Conservation (phyloP, 108 stramenopile species). For the Cafeteria roenbergensis region DNA sequence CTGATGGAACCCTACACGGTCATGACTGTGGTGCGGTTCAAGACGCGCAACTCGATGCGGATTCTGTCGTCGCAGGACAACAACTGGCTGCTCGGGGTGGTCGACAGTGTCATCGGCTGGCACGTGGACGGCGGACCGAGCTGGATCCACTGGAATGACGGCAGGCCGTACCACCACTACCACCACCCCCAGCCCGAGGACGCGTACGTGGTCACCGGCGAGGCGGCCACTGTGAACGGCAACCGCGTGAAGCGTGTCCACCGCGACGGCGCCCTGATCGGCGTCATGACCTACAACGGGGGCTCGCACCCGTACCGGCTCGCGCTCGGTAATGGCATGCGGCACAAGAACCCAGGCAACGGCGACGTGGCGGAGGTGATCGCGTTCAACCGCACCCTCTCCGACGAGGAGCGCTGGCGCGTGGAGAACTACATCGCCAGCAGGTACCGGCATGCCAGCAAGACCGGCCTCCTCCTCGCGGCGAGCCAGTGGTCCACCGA, state of each 20-base stretch:
- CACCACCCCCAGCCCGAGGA: no score
- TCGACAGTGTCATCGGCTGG: neutral
- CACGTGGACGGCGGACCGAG: neutral
- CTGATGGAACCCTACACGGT: neutral
- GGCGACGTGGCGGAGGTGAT: neutral
- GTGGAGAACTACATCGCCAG: neutral
- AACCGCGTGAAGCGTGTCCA: no score
- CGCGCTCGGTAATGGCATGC: no score
- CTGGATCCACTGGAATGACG: neutral
- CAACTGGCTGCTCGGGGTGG: neutral
- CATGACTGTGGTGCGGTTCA: neutral
- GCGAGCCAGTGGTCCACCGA: no score
- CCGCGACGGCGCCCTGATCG: no score
- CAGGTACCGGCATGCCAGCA: neutral
- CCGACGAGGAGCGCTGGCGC: neutral
- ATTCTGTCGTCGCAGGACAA: neutral
- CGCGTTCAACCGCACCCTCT: neutral
- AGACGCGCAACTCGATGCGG: neutral
- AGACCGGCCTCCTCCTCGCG: no score
- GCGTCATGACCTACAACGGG: no score
- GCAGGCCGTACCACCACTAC: no score
- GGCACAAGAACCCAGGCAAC: no score
- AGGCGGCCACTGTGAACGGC: no score
- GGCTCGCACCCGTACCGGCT: no score
- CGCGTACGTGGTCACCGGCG: no score